phyloP scores from a whole-genome alignment of 768 basidiomycete species.

The Zangia roseola region DNA sequence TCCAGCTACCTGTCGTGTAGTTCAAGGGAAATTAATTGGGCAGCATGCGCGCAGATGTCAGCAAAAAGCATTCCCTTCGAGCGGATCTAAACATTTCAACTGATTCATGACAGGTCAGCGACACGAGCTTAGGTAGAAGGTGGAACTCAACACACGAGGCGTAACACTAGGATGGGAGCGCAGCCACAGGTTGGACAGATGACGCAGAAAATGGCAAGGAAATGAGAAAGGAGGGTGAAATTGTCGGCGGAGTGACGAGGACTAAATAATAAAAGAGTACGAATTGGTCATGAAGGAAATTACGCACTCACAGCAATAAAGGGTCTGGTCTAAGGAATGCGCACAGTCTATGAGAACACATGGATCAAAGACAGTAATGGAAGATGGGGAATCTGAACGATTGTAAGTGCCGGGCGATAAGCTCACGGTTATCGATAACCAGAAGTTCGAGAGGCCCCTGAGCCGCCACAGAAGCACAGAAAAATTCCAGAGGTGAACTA shows the following conservation, averaged over 20 bases:
- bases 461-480: constrained; percentile 28
- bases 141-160: constrained; percentile 9
- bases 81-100: constrained; percentile 3
- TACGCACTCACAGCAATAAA: constrained; percentile 8
- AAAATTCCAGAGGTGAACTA: constrained; percentile 22
- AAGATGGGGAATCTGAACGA: constrained; percentile 1
- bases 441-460: constrained; percentile 18
- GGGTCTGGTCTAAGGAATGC: not conserved
- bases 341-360: not conserved
- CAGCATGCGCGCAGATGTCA: not conserved
- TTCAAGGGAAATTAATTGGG: not conserved
- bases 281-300: constrained; percentile 3
- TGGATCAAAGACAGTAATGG: not conserved
- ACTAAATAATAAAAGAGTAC: not conserved
- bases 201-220: not conserved
- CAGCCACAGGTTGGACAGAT: constrained; percentile 1
- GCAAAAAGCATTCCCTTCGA: not conserved
- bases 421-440: constrained; percentile 25
- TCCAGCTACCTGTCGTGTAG: not conserved
- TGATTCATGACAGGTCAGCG: constrained; percentile 2
- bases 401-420: constrained; percentile 16
- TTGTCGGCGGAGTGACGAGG: not conserved
- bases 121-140: constrained; percentile 1
- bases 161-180: constrained; percentile 3
- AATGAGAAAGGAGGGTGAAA: not conserved